Conservation (phyloP, 441 rosid genomes). For the Mallotus repandus region DNA sequence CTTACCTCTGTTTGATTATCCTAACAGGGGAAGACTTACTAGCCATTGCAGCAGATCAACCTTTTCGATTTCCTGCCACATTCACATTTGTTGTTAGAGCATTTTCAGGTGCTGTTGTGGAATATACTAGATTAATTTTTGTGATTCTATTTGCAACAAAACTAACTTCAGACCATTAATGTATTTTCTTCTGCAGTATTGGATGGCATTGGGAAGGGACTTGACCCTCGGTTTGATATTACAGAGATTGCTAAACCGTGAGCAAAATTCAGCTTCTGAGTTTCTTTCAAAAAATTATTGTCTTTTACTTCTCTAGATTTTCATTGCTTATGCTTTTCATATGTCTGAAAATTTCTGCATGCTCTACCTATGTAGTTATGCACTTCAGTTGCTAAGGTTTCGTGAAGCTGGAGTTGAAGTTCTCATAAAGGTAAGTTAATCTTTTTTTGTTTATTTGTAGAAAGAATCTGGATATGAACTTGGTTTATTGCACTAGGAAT, state of each 20-base stretch:
- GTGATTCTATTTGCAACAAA: conserved; percentile 12
- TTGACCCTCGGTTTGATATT: conserved; percentile 96
- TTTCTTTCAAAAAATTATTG: background rate
- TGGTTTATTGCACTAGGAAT: conserved; percentile 21
- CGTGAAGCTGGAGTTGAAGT: conserved; percentile 99
- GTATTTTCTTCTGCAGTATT: conserved; percentile 53
- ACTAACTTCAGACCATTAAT: conserved; percentile 7
- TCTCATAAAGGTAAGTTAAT: conserved; percentile 53
- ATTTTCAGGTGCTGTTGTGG: conserved; percentile 69
- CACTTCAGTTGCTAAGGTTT: conserved; percentile 83
- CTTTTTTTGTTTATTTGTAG: background rate
- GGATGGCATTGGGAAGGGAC: conserved; percentile 99
- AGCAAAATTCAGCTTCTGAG: conserved; percentile 31
- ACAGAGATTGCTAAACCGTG: conserved; percentile 99
- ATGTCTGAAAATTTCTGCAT: conserved; percentile 27
- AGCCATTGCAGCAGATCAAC: conserved; percentile 97
- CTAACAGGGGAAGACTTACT: conserved; percentile 87
- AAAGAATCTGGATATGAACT: conserved; percentile 38
- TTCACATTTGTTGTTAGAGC: conserved; percentile 99
- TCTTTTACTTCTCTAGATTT: conserved; percentile 1
- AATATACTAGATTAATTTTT: conserved; percentile 19
- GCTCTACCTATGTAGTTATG: conserved; percentile 58
- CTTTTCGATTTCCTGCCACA: conserved; percentile 97
- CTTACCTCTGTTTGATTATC: conserved; percentile 25
- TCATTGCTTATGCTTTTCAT: conserved; percentile 2